phyloP scores from a whole-genome alignment of 805 yeast genomes.

The Kuraishia cidri region DNA sequence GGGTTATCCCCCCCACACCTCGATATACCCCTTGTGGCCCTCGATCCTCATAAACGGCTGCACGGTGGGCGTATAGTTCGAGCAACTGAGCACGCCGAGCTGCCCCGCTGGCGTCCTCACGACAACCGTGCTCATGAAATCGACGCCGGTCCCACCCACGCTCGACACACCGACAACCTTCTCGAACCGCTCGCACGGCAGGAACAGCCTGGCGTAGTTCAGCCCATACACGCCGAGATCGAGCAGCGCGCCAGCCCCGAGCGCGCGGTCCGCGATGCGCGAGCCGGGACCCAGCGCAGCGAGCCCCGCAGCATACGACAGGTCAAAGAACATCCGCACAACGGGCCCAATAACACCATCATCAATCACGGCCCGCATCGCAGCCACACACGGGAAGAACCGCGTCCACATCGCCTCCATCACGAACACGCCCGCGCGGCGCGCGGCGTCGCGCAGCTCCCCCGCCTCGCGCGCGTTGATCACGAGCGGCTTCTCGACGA shows the following conservation, averaged over 20 bases:
- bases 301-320: conserved; percentile 11
- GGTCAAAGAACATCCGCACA: conserved; percentile 32
- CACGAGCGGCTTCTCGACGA: conserved; percentile 48
- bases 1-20: conserved; percentile 8
- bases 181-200: conserved; percentile 21
- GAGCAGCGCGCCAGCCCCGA: conserved; percentile 49
- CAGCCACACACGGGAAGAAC: conserved; percentile 33
- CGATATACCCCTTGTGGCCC: conserved; percentile 11
- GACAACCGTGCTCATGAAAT: conserved; percentile 30
- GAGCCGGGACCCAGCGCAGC: conserved; percentile 5
- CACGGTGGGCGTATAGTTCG: background rate
- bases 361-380: conserved; percentile 22
- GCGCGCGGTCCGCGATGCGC: conserved; percentile 28
- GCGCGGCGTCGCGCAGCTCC: conserved; percentile 33
- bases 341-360: conserved; percentile 37
- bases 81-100: conserved; percentile 16
- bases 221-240: conserved; percentile 47
- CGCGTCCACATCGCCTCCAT: conserved; percentile 58
- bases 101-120: conserved; percentile 29
- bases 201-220: conserved; percentile 30
- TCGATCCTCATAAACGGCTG: conserved; percentile 8
- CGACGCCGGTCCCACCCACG: conserved; percentile 21
- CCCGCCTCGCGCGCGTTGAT: conserved; percentile 34
- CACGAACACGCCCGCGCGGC: conserved; percentile 29
- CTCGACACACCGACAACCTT: conserved; percentile 11